Conservation (phyloP, 306 rosid genomes). For the Quercus variabilis region DNA sequence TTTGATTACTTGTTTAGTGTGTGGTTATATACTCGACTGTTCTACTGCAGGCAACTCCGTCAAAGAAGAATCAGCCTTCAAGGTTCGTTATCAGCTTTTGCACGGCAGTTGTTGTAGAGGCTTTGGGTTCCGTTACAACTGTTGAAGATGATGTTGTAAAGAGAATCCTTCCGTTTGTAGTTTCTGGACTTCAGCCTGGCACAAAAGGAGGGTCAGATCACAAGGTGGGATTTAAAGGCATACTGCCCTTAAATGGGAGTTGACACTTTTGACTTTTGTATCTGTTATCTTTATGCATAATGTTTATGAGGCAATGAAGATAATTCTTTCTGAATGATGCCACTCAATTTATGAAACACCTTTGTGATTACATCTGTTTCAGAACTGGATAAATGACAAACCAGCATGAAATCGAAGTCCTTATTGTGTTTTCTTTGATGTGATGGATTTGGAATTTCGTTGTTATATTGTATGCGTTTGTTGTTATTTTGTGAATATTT, state of each 20-base stretch:
- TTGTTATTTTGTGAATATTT: neutral
- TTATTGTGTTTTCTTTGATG: neutral
- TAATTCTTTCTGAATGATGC: neutral
- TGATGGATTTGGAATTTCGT: neutral
- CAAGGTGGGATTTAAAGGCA: slow-evolving; percentile 53
- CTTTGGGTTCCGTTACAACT: slow-evolving; percentile 59
- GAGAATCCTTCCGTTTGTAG: slow-evolving; percentile 68
- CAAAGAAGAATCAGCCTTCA: slow-evolving; percentile 70
- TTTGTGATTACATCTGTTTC: neutral
- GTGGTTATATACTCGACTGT: slow-evolving; percentile 7
- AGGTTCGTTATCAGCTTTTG: slow-evolving; percentile 62
- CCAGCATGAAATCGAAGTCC: neutral
- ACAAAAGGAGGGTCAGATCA: slow-evolving; percentile 55
- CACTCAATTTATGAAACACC: neutral
- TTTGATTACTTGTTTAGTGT: neutral
- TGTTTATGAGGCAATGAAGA: neutral
- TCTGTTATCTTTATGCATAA: neutral
- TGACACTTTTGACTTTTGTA: neutral
- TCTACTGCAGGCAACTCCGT: slow-evolving; percentile 58
- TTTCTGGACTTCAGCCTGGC: slow-evolving; percentile 68
- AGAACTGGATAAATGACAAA: neutral
- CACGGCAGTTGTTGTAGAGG: slow-evolving; percentile 83
- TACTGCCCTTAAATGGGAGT: neutral
- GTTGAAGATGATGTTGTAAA: slow-evolving; percentile 59
- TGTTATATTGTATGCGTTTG: neutral